Conservation (phyloP, 1,284 basidiomycete genomes). For the Farysia itapuensis region DNA sequence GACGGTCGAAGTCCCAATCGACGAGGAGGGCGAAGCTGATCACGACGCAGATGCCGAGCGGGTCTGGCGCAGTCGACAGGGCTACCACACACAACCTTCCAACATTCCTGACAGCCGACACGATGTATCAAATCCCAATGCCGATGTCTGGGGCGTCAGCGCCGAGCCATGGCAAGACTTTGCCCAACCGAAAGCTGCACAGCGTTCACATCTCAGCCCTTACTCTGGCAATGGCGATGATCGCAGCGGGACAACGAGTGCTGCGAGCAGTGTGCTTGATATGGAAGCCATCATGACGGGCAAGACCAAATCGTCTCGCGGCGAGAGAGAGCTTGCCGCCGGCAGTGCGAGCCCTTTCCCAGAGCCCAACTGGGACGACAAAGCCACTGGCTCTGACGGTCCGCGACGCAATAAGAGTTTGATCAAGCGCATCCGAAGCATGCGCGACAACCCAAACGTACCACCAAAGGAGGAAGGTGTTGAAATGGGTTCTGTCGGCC, state of each 20-base stretch:
- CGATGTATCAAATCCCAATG: constrained; percentile 47
- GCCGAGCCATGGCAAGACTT: constrained; percentile 59
- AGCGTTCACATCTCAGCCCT: constrained; percentile 28
- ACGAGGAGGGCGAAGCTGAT: constrained; percentile 28
- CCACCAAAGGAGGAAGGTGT: constrained; percentile 40
- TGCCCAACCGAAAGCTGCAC: constrained; percentile 36
- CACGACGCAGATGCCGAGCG: constrained; percentile 35
- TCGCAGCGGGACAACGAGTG: constrained; percentile 35
- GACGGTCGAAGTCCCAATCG: constrained; percentile 15
- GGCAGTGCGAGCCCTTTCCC: constrained; percentile 48
- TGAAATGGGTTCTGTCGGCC: constrained; percentile 23
- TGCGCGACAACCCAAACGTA: constrained; percentile 48
- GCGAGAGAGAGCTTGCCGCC: constrained; percentile 11
- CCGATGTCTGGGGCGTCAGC: constrained; percentile 55
- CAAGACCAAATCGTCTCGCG: constrained; percentile 23
- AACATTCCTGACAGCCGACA: constrained; percentile 32
- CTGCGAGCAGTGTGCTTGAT: constrained; percentile 48
- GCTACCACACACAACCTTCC: constrained; percentile 37
- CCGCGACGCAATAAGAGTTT: constrained; percentile 50
- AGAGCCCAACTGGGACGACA: constrained; percentile 38
- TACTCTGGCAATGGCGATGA: constrained; percentile 19
- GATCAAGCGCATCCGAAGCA: constrained; percentile 49
- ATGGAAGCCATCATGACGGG: constrained; percentile 56
- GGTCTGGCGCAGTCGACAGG: constrained; percentile 25
- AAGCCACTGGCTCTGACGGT: constrained; percentile 3